Percentiles rank a stretch among this genome's conserved stretches.
phyloP scores from a whole-genome alignment of 306 rosid species.

The Chamaecrista fasciculata region DNA sequence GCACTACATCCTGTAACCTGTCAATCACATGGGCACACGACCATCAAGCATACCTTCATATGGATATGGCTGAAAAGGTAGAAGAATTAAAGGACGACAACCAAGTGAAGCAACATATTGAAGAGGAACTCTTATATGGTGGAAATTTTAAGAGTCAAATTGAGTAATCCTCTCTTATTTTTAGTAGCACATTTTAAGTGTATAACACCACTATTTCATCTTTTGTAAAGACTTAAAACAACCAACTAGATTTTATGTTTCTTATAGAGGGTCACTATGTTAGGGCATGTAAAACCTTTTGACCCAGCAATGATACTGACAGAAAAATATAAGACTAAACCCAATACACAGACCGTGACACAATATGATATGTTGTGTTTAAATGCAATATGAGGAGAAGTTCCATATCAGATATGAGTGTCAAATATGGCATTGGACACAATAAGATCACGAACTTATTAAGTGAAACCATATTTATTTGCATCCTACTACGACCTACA shows the following conservation, averaged over 20 bases:
- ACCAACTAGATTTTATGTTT: neutral
- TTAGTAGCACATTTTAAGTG: neutral
- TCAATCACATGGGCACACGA: constrained; percentile 26
- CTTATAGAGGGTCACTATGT: neutral
- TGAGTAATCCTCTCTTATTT: neutral
- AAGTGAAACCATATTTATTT: neutral
- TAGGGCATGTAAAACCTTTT: neutral
- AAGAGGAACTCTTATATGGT: neutral
- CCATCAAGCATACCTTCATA: constrained; percentile 13
- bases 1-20: constrained; percentile 97
- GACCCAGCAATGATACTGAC: neutral
- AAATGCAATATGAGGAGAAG: neutral
- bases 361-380: neutral
- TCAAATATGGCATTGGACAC: neutral
- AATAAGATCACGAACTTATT: neutral
- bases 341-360: neutral
- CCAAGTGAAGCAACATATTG: constrained; percentile 8
- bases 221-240: neutral
- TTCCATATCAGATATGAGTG: neutral
- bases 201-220: neutral
- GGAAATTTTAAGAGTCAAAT: neutral
- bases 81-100: constrained; percentile 13
- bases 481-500: neutral
- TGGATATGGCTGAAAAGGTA: constrained; percentile 18
- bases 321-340: neutral